Evolutionary conservation across 371 early-diverging fungal species (phyloP).

Genomic region (Lichtheimia ramosa): DNA sequence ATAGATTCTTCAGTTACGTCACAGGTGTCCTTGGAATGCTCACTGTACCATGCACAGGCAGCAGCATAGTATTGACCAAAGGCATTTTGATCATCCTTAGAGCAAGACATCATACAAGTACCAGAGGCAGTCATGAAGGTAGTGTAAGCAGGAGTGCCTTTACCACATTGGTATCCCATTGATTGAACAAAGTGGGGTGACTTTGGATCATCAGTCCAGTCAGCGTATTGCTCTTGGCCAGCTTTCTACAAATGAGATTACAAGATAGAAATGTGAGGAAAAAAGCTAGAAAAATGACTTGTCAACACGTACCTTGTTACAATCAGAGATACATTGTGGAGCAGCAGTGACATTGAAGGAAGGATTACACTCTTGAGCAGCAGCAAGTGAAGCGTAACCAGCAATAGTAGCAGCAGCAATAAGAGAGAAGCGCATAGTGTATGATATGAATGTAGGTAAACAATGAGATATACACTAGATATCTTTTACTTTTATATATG

Average conservation of each 20-base stretch:
- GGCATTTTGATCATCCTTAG: conserved; percentile 20
- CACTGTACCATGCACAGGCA: conserved; percentile 28
- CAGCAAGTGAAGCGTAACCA: conserved; percentile 15
- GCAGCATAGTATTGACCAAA: conserved; percentile 18
- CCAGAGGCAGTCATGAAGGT: conserved; percentile 39
- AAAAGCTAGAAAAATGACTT: neutral
- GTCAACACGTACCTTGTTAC: conserved; percentile 25
- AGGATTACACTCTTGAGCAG: conserved; percentile 35
- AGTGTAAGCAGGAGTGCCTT: conserved; percentile 25
- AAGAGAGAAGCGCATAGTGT: conserved; percentile 6
- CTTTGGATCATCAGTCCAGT: conserved; percentile 28
- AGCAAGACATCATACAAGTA: conserved; percentile 34
- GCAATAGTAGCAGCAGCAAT: conserved; percentile 8
- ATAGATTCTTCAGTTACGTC: conserved; percentile 1
- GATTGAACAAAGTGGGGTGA: conserved; percentile 36
- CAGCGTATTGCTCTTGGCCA: conserved; percentile 22
- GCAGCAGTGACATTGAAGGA: conserved; percentile 27
- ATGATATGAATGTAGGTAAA: neutral
- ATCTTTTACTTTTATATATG: no score
- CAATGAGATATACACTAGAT: no score
- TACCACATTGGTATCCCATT: conserved; percentile 23
- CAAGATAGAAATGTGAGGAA: neutral
- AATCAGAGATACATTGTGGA: conserved; percentile 29
- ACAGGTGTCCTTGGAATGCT: conserved; percentile 24
- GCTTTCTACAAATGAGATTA: conserved; percentile 13